Evolutionary conservation across 116 monocot species (phyloP).

Genomic region (Trichopus zeylanicus): DNA sequence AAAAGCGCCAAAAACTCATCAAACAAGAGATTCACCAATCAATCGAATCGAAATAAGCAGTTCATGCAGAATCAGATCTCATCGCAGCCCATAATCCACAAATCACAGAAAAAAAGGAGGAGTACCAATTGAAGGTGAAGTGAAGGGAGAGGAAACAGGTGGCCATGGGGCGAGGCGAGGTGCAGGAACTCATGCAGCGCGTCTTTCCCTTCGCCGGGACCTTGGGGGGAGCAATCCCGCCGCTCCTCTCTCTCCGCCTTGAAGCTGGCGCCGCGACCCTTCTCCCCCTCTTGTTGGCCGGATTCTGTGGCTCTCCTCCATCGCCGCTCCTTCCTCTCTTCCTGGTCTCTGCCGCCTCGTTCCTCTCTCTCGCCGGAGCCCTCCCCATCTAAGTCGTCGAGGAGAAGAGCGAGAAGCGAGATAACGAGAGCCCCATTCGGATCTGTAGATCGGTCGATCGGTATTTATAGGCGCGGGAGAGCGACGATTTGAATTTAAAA

Average conservation of each 20-base stretch:
- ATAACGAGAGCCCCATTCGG: not conserved
- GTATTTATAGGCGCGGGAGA: constrained; percentile 1
- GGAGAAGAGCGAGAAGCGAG: not conserved
- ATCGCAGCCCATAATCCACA: no score
- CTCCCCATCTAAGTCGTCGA: not conserved
- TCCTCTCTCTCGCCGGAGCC: not conserved
- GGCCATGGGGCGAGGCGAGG: constrained; percentile 28
- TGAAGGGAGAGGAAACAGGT: constrained; percentile 41
- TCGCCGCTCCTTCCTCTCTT: not conserved
- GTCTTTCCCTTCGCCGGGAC: not conserved
- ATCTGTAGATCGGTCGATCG: not conserved
- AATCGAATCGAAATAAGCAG: not conserved
- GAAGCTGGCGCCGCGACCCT: not conserved
- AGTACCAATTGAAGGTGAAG: constrained; percentile 55
- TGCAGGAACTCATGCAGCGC: constrained; percentile 46
- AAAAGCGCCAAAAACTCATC: not conserved
- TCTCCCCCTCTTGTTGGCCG: not conserved
- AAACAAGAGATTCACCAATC: not conserved
- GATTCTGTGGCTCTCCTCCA: not conserved
- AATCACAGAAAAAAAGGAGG: not conserved
- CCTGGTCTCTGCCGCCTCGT: constrained; percentile 1
- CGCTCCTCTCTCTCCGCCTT: not conserved
- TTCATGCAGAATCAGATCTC: not conserved
- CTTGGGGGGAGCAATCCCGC: constrained; percentile 13
- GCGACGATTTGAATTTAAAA: not conserved